A percentile compares a stretch with the other conserved stretches of the same genome.
phyloP scores from a whole-genome alignment of 176 grass and related monocot species.

The Lolium perenne region DNA sequence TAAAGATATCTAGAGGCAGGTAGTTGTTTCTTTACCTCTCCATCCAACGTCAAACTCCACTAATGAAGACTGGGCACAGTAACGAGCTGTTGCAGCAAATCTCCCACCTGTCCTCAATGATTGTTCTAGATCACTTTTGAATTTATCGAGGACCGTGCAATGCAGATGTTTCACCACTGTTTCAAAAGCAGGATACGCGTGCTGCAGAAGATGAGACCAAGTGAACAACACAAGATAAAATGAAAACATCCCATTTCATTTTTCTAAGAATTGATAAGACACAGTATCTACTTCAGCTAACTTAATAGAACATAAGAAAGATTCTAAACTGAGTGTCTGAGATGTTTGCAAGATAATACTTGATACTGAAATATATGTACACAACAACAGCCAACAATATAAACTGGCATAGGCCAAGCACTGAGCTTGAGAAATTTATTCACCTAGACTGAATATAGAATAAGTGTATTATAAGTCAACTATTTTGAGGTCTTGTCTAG shows the following conservation, averaged over 20 bases:
- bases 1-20: conserved; percentile 1
- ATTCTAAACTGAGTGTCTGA: not conserved
- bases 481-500: not conserved
- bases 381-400: not conserved
- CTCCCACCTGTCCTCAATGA: conserved; percentile 54
- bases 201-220: conserved; percentile 56
- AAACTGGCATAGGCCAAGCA: conserved; percentile 13
- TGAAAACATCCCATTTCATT: conserved; percentile 16
- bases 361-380: not conserved
- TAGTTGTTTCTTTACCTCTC: conserved; percentile 54
- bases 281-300: conserved; percentile 3
- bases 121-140: conserved; percentile 72
- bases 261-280: not conserved
- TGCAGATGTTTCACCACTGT: conserved; percentile 66
- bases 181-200: conserved; percentile 59
- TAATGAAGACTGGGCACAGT: conserved; percentile 58
- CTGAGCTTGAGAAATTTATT: not conserved
- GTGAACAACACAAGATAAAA: not conserved
- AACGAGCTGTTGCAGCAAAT: conserved; percentile 64
- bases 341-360: not conserved
- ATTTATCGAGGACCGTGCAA: conserved; percentile 63
- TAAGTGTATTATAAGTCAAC: not conserved
- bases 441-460: conserved; percentile 7
- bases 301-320: conserved; percentile 9
- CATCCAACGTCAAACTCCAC: conserved; percentile 61